Base-by-base conservation (phyloP, 108 stramenopile species). In the Chaetoceros tenuissimus region DNA sequence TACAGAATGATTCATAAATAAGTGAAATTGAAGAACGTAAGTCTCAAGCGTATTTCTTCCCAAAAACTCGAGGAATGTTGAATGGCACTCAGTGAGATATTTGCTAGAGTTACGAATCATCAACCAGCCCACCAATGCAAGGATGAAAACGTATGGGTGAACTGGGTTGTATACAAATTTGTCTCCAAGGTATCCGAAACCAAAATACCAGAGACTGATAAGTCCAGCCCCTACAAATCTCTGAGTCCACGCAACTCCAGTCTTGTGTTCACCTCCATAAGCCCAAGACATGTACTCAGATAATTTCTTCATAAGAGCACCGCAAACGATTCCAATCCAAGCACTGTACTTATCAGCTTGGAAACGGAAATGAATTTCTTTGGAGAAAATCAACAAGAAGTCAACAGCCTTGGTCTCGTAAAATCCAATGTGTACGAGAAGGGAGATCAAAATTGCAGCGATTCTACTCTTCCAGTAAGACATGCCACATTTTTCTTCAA, bases 1-100 rank as follows among this genome's bases (percentile, higher is more conserved):
- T n/a, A 83, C 82, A 46, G 79, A 66, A 28, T 70, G 69, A 49
- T 72, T 72, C 79, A 96, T 85, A 81, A 93, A 96, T 27, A 96
- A 49, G 67, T 96, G 95, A 71, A 94, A 93, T 71, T 96, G 95
- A 52, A 94, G 81, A 22, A 96, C 87, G 64, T 96, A 96, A 3
- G 95, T 96, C 70, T 96, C 95, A 25, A 96, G 58, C 17, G 95
- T 96, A 46, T 84, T 82, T 64, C 90, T 82, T 18, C 95, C 95
- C 27, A 96, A 63, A 55, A 80, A 83, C 61, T 92, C 90, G 51
- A 96, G 73, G 21, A 78, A 76, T 21, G 69, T 70, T 34, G 75
- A 76, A 50, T 83, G 78, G 26, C 71, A 67, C 49, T 83, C 82
- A 16, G 73, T 75, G 62, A 89, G 57, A 62, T 94, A 89, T 27